These are phyloP conservation scores for Penicillium cosmopolitanum DNA, from an alignment of 495 filamentous ascomycete genomes.

Conservation along the genomic window DNA sequence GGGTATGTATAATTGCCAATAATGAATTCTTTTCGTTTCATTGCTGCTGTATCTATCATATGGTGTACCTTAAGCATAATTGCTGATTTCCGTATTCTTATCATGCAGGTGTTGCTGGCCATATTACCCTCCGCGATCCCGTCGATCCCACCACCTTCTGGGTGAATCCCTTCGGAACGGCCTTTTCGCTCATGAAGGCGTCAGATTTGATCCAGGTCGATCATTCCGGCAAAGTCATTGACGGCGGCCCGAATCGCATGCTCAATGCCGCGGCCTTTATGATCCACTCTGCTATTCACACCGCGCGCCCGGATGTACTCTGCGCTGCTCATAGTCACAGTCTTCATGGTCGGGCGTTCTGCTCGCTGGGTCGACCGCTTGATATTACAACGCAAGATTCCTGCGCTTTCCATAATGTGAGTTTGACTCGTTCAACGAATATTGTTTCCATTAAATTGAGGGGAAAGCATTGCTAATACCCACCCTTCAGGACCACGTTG, in stretches of 20 bases:
- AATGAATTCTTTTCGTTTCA: no score
- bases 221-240: slow-evolving; percentile 66
- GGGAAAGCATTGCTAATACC: slow-evolving; percentile 19
- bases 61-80: background rate
- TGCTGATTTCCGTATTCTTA: slow-evolving; percentile 2
- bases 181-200: slow-evolving; percentile 69
- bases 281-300: slow-evolving; percentile 70
- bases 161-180: slow-evolving; percentile 80
- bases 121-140: slow-evolving; percentile 68
- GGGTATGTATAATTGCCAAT: slow-evolving; percentile 28
- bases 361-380: slow-evolving; percentile 64
- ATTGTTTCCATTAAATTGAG: no score
- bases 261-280: slow-evolving; percentile 72
- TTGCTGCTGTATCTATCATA: no score
- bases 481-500: slow-evolving; percentile 56
- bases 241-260: slow-evolving; percentile 61
- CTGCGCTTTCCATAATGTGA: slow-evolving; percentile 65
- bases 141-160: slow-evolving; percentile 71
- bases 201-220: slow-evolving; percentile 75
- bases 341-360: slow-evolving; percentile 72
- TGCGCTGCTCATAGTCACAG: slow-evolving; percentile 76
- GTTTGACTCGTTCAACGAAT: background rate
- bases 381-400: slow-evolving; percentile 76
- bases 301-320: slow-evolving; percentile 69
- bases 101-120: slow-evolving; percentile 54